Evolutionary conservation across 306 rosid genomes (phyloP).

Genomic region (Fragaria nilgerrensis): DNA sequence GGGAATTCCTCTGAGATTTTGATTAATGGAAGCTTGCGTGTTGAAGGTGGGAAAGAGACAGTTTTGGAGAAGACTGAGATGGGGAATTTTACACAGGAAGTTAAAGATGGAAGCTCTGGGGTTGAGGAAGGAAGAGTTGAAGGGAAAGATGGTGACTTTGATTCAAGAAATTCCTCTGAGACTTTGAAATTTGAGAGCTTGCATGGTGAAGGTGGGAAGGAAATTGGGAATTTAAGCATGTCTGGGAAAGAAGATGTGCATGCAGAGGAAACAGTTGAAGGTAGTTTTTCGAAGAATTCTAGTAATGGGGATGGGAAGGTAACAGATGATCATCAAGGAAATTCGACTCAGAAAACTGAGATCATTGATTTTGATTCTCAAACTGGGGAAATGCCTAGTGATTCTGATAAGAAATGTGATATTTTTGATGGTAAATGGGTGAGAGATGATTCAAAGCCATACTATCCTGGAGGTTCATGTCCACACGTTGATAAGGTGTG

Average conservation of each 20-base stretch:
- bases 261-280: slow-evolving; percentile 6
- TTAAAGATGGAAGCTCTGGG: slow-evolving; percentile 34
- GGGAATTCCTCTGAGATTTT: slow-evolving; percentile 12
- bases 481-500: slow-evolving; percentile 73
- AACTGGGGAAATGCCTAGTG: slow-evolving; percentile 15
- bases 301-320: slow-evolving; percentile 14
- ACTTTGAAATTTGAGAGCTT: slow-evolving; percentile 27
- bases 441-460: slow-evolving; percentile 81
- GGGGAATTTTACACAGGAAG: slow-evolving; percentile 20
- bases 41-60: slow-evolving; percentile 1
- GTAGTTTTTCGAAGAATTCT: slow-evolving; percentile 14
- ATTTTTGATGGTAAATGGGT: slow-evolving; percentile 77
- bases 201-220: slow-evolving; percentile 22
- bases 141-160: not conserved
- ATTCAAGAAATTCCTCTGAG: slow-evolving; percentile 15
- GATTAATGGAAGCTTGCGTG: not conserved
- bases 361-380: slow-evolving; percentile 12
- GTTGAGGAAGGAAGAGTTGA: slow-evolving; percentile 25
- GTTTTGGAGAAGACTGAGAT: slow-evolving; percentile 8
- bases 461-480: slow-evolving; percentile 79
- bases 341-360: not conserved
- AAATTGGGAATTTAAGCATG: slow-evolving; percentile 24
- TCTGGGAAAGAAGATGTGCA: slow-evolving; percentile 7
- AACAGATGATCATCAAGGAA: not conserved
- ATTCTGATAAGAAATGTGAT: slow-evolving; percentile 50